Conservation (phyloP, 179 eudicot species). For the Spinacia oleracea region DNA sequence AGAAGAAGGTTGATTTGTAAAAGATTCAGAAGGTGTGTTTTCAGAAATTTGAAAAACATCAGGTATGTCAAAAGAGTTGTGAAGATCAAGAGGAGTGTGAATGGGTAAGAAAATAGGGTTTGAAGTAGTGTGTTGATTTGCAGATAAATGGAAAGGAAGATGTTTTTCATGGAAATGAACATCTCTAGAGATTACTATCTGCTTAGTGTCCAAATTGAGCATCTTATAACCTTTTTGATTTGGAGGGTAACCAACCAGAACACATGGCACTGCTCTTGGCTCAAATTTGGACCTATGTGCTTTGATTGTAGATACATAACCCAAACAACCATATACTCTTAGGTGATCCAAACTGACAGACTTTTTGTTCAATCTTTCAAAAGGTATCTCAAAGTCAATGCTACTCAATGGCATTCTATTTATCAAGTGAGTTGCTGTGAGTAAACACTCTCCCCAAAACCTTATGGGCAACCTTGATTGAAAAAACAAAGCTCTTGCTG, state of each 20-base stretch:
- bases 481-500: too few relatives aligned
- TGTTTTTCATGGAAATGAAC: not conserved
- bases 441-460: too few relatives aligned
- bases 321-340: not conserved
- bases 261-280: not conserved
- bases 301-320: not conserved
- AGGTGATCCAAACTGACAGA: not conserved
- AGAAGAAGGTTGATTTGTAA: too few relatives aligned
- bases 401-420: not conserved
- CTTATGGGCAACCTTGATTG: too few relatives aligned
- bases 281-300: not conserved
- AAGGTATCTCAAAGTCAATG: not conserved
- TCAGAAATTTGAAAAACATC: too few relatives aligned
- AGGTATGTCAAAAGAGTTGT: not conserved
- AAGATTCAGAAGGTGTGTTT: too few relatives aligned
- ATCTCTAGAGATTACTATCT: too few relatives aligned
- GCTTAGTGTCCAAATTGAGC: too few relatives aligned
- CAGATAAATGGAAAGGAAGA: not conserved
- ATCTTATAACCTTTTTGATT: not conserved
- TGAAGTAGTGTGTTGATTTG: not conserved
- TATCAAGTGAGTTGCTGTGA: too few relatives aligned
- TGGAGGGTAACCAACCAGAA: not conserved
- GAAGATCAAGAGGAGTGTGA: not conserved
- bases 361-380: too few relatives aligned
- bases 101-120: not conserved